Evolutionary conservation across 108 stramenopile species (phyloP).

Genomic region (Parietichytrium sp.): DNA sequence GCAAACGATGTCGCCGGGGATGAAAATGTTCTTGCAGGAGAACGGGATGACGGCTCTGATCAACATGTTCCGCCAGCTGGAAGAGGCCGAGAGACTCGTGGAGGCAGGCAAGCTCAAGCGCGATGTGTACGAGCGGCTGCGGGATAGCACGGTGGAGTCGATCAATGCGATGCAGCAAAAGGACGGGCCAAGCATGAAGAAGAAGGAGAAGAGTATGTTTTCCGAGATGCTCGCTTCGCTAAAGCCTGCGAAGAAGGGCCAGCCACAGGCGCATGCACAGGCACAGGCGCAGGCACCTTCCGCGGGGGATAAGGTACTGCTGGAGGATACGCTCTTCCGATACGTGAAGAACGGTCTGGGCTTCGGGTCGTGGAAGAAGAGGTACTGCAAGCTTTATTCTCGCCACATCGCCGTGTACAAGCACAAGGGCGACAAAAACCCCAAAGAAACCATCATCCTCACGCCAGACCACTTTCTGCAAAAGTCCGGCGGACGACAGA

Average conservation of each 20-base stretch:
- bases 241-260: not conserved
- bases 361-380: not conserved
- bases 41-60: not conserved
- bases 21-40: too few species aligned
- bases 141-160: too few species aligned
- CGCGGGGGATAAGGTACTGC: not conserved
- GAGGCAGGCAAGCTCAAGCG: constrained; percentile 38
- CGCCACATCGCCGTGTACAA: not conserved
- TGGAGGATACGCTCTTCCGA: not conserved
- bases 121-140: constrained; percentile 10
- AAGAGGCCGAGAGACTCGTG: not conserved
- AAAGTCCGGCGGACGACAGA: not conserved
- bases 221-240: too few species aligned
- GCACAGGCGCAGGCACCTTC: not conserved
- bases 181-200: too few species aligned
- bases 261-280: not conserved
- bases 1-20: too few species aligned
- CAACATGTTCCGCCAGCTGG: constrained; percentile 15
- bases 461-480: constrained; percentile 21
- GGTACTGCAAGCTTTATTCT: constrained; percentile 1
- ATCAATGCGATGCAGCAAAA: too few species aligned
- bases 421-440: constrained; percentile 38
- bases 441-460: not conserved
- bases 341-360: not conserved
- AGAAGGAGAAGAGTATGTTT: too few species aligned